These are phyloP conservation scores for Xylaria sp. DNA, from an alignment of 2,329 filamentous ascomycete species.

Conservation along the genomic window DNA sequence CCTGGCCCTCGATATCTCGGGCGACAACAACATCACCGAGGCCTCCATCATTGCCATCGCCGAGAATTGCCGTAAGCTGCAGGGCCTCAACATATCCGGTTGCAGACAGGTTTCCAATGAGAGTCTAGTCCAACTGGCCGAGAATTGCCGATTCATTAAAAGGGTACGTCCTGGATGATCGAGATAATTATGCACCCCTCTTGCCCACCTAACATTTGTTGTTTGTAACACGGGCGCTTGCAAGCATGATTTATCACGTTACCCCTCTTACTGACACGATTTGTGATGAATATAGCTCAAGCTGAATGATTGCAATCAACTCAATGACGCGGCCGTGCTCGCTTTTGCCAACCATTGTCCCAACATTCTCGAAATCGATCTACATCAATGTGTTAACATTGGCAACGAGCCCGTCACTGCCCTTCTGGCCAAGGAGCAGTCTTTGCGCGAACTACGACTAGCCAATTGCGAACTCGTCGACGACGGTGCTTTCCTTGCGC, in stretches of 20 bases:
- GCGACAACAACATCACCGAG: conserved; percentile 65
- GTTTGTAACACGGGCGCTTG: neutral
- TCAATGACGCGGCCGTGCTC: conserved; percentile 80
- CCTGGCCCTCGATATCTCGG: conserved; percentile 88
- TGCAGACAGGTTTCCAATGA: conserved; percentile 87
- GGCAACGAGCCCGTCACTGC: conserved; percentile 84
- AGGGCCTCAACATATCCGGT: conserved; percentile 90
- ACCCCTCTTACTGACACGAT: conserved; percentile 42
- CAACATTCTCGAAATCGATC: conserved; percentile 94
- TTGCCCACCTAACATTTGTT: neutral
- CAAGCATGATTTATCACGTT: too few relatives aligned
- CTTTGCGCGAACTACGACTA: conserved; percentile 88
- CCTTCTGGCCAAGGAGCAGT: conserved; percentile 76
- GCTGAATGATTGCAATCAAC: conserved; percentile 87
- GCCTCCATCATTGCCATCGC: conserved; percentile 65
- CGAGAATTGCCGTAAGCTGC: conserved; percentile 79
- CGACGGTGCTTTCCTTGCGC: conserved; percentile 83
- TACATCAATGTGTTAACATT: conserved; percentile 82
- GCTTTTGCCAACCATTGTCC: conserved; percentile 88
- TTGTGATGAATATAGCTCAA: conserved; percentile 71
- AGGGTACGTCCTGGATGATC: conserved; percentile 66
- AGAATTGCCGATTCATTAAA: conserved; percentile 86
- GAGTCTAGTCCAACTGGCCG: conserved; percentile 79
- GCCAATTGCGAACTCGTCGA: conserved; percentile 85
- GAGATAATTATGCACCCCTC: too few relatives aligned